phyloP scores from a whole-genome alignment of 345 rosid genomes.

The Jatropha curcas region DNA sequence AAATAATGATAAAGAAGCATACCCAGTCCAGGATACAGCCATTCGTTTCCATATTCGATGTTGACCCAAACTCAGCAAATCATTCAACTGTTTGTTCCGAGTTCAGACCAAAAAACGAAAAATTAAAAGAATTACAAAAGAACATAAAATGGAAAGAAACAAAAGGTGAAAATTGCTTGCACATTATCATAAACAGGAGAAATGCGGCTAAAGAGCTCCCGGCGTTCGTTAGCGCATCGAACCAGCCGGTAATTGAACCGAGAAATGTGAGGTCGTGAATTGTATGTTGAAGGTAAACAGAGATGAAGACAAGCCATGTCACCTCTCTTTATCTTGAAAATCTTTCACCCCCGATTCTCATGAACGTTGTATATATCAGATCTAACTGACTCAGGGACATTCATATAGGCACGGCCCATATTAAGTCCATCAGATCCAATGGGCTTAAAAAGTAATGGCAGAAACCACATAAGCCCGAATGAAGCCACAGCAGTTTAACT shows the following conservation, averaged over 20 bases:
- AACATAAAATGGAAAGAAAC: background rate
- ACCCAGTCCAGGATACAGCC: slow-evolving; percentile 76
- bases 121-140: background rate
- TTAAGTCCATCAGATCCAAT: background rate
- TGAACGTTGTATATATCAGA: too few relatives aligned
- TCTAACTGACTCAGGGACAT: too few relatives aligned
- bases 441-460: background rate
- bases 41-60: slow-evolving; percentile 90
- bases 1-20: slow-evolving; percentile 7
- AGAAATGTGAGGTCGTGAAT: background rate
- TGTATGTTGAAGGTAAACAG: slow-evolving; percentile 10
- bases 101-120: background rate
- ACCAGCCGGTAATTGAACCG: slow-evolving; percentile 14
- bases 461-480: too few relatives aligned
- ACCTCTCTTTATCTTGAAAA: background rate
- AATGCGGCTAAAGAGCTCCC: slow-evolving; percentile 67
- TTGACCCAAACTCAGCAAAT: slow-evolving; percentile 77
- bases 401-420: background rate
- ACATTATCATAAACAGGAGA: slow-evolving; percentile 84
- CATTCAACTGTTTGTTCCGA: slow-evolving; percentile 54
- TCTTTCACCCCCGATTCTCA: too few relatives aligned
- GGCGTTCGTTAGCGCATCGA: slow-evolving; percentile 56
- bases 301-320: slow-evolving; percentile 38
- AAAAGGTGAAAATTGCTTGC: slow-evolving; percentile 9
- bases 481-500: too few relatives aligned